Conservation (phyloP, 2,329 filamentous ascomycete species). For the Talaromyces islandicus region DNA sequence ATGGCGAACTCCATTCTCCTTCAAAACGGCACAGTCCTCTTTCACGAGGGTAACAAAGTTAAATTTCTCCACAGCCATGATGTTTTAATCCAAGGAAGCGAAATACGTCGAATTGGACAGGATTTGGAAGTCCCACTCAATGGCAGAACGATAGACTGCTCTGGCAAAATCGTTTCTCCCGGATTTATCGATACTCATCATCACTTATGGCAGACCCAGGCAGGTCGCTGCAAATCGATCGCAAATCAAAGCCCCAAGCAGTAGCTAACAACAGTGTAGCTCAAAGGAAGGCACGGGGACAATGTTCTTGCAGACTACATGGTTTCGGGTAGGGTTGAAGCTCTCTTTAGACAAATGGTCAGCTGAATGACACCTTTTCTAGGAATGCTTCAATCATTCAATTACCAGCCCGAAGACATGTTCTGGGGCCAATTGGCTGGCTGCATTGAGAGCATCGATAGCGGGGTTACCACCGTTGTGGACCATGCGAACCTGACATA, state of each 20-base stretch:
- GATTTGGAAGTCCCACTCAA: not conserved
- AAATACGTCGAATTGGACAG: not conserved
- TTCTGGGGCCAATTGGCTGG: slow-evolving; percentile 9
- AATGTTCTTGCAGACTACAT: slow-evolving; percentile 5
- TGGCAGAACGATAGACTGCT: not conserved
- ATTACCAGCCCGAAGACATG: slow-evolving; percentile 3
- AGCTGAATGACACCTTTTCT: not conserved
- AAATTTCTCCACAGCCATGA: not conserved
- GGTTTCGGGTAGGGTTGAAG: not conserved
- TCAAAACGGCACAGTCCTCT: slow-evolving; percentile 2
- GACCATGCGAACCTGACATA: slow-evolving; percentile 8
- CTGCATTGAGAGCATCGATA: not conserved
- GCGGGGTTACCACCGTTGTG: slow-evolving; percentile 3
- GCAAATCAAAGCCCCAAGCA: too few relatives aligned
- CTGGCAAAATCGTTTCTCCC: slow-evolving; percentile 3
- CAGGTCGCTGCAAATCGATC: not conserved
- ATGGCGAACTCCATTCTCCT: not conserved
- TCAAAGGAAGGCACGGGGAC: not conserved
- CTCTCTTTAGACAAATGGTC: not conserved
- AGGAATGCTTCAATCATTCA: slow-evolving; percentile 6
- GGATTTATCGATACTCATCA: slow-evolving; percentile 9
- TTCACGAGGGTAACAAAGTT: not conserved
- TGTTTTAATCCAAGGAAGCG: slow-evolving; percentile 2
- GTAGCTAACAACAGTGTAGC: not conserved
- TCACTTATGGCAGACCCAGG: slow-evolving; percentile 7